These are phyloP conservation scores for Acanthamoeba lenticulata DNA, from an alignment of 208 protist species.

Conservation along the genomic window DNA sequence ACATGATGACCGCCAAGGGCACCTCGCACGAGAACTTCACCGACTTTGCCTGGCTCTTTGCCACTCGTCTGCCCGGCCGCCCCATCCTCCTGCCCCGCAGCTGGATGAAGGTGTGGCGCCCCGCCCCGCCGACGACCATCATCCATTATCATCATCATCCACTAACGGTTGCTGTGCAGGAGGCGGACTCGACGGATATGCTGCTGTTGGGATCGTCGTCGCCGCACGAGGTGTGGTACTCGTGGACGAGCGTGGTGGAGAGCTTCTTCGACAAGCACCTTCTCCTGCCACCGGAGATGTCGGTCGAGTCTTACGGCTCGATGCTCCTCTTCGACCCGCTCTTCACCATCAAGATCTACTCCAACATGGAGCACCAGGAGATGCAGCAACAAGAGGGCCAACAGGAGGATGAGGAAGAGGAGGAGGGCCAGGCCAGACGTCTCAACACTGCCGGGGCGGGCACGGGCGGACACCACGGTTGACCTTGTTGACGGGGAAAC, in stretches of 20 bases:
- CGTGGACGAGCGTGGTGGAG: not conserved
- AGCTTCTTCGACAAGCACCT: conserved; percentile 17
- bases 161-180: not conserved
- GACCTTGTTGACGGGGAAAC: too few relatives aligned
- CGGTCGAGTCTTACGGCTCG: not conserved
- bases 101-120: not conserved
- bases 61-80: not conserved
- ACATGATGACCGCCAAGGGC: not conserved
- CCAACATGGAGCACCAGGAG: not conserved
- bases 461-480: too few relatives aligned
- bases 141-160: not conserved
- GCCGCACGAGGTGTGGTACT: not conserved
- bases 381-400: not conserved
- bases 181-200: not conserved
- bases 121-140: too few relatives aligned
- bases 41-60: not conserved
- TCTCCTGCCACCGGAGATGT: not conserved
- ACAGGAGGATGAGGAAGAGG: too few relatives aligned
- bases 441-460: too few relatives aligned
- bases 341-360: conserved; percentile 33
- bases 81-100: not conserved
- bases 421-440: too few relatives aligned
- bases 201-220: not conserved
- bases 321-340: not conserved
- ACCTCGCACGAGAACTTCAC: not conserved